Evolutionary conservation across 345 rosid genomes (phyloP), one percentile per base, ranked within the genome.

Genomic region (Hibiscus tridactylites): DNA sequence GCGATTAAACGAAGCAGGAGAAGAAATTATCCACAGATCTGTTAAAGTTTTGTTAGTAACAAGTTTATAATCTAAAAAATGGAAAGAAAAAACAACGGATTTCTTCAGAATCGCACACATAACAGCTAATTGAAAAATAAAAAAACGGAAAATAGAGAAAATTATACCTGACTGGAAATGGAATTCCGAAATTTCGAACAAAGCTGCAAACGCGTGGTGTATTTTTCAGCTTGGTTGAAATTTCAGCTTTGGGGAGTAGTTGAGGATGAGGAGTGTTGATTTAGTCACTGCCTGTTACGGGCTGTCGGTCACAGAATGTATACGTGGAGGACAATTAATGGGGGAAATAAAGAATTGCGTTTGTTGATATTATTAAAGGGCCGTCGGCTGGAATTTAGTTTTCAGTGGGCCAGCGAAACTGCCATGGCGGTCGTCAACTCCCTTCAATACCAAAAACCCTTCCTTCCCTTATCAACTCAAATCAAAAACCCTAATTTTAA

Each of bases 341-440:
- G 80, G 12, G 9, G 1, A 37, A 37, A 19, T 63, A 3, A 11
- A 37, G 26, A 62, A 17, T 61, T 61, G 16, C 9, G 11, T 52
- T 9, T 3, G 3, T 58, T 52, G 15, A 53, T n/a, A 50, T 69
- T 31, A 16, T 57, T 7, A 35, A 70, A 54, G 63, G 12, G 50
- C 73, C 35, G 64, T 53, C 71, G 71, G 60, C 28, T 31, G 39
- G 28, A 46, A 63, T 35, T 46, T 5, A 12, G 3, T 54, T 65
- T 65, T 7, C 35, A 46, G 5, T 24, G 70, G 70, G 19, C 54
- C 17, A 31, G 10, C 46, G 28, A 37, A 17, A 15, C 54, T 39
- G 6, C 52, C 57, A 90, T 88, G 97, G 90, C 92, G 76, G 78
- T 80, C 16, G 76, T 80, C 61, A 44, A 83, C 78, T 70, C 80